Evolutionary conservation across 495 filamentous ascomycete species (phyloP), one percentile per base, ranked within the genome.

Genomic region (Echria macrotheca): DNA sequence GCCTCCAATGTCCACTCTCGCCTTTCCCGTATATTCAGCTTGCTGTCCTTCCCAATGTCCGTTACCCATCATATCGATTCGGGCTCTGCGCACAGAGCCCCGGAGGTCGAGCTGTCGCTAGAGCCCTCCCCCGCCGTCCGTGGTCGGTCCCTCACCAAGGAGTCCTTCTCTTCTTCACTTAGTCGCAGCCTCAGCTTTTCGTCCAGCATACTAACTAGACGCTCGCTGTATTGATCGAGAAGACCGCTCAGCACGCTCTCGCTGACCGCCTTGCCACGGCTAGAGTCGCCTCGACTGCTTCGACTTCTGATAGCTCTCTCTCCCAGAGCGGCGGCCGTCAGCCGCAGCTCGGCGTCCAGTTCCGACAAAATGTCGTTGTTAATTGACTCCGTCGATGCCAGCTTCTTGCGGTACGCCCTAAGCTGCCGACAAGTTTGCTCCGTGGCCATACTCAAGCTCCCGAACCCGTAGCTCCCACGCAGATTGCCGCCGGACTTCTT

Each of bases 401-500:
- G 76, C 59, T 87, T 88, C 68, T 89, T 91, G 12, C 93, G 78
- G 59, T 94, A 96, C 2, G 83, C 79, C 41, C 85, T 80, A 5
- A 98, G 73, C 4, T 83, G 83, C 21, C 85, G 85, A 55, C 85
- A 89, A 0, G 89, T 73, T 52, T 90, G 84, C 55, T 93, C 86
- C 1, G 86, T 91, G 5, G 86, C 82, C 67, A 80, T 80, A 56
- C 81, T 81, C 5, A 95, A 71, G 42, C 75, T 78, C 7, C 84
- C 83, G 50, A 80, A 81, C 19, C 80, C 79, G 37, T 66, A 63
- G 48, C 64, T 44, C 17, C 44, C 39, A 3, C 58, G 61, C 18
- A 60, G 38, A 37, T 47, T 61, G 9, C 42, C 51, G 43, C 47
- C 53, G 1, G 58, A 56, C 57, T 65, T 65, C 48, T 66, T 65